A percentile compares a stretch with the other conserved stretches of the same genome.
phyloP scores from a whole-genome alignment of 768 basidiomycete genomes.

The Melanogaster broomeanus region DNA sequence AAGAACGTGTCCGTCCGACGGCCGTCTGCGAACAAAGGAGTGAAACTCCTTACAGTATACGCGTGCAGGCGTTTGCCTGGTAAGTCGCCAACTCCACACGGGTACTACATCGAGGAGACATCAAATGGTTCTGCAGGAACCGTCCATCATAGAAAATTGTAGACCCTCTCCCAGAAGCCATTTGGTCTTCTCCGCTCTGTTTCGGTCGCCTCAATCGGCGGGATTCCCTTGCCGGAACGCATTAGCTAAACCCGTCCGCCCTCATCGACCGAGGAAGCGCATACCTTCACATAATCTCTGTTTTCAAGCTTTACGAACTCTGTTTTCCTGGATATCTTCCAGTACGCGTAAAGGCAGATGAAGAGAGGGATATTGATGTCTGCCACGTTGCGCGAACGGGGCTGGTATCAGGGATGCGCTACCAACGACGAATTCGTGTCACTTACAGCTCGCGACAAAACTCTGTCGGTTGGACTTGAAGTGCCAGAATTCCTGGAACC shows the following conservation, averaged over 20 bases:
- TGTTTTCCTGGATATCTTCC: constrained; percentile 20
- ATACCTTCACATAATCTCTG: constrained; percentile 71
- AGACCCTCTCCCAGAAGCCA: constrained; percentile 53
- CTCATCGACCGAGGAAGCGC: constrained; percentile 22
- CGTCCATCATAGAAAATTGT: constrained; percentile 51
- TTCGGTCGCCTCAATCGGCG: constrained; percentile 68
- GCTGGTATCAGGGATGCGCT: constrained; percentile 1
- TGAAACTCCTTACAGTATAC: too few species aligned
- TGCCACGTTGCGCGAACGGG: constrained; percentile 19
- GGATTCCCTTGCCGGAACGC: constrained; percentile 55
- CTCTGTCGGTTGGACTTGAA: constrained; percentile 46
- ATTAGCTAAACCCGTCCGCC: neutral
- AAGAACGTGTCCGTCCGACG: too few species aligned
- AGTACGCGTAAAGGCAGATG: constrained; percentile 22
- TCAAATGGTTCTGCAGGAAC: too few species aligned
- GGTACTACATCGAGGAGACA: too few species aligned
- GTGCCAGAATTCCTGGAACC: constrained; percentile 60
- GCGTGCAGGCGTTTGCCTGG: too few species aligned
- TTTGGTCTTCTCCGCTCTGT: constrained; percentile 48
- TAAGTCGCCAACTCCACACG: too few species aligned
- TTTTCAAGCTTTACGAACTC: constrained; percentile 53
- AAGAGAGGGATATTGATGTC: constrained; percentile 33
- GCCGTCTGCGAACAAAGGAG: too few species aligned
- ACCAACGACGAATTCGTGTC: neutral
- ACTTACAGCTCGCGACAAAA: constrained; percentile 51